Evolutionary conservation across 2,329 filamentous ascomycete genomes (phyloP), one percentile per base, ranked within the genome.

Genomic region (Hypocreales sp.): DNA sequence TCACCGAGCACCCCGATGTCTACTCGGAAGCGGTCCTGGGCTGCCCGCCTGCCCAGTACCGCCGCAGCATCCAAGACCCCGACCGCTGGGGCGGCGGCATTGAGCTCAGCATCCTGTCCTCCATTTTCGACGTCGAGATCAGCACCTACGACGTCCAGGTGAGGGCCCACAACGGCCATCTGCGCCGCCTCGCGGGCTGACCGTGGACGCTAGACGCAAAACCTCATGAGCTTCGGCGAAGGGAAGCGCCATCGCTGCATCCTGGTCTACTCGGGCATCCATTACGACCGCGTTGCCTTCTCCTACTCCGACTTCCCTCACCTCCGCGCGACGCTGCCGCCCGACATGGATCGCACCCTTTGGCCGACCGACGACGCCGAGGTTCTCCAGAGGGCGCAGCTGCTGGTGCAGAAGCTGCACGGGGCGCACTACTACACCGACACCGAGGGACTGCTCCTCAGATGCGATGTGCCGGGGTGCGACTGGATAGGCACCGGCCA

Each of bases 81-180:
- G 74, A 87, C 40, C 73, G 76, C 1, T 95, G 87, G 87, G 87
- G 87, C 28, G 87, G 87, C 5, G 82, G 75, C 5, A 93, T 94
- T 37, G 87, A 95, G 51, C 64, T 95, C 13, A 74, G 73, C 31
- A 87, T 93, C 31, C 56, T 95, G 11, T 81, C 80, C 21, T 71
- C 84, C 35, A 72, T 90, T 30, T 93, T 93, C 47, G 72, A 78
- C 33, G 67, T 92, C 16, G 82, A 93, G 46, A 83, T 92, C 28
- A 81, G 73, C 50, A 80, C 79, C 21, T 77, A 87, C 36, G 83
- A 92, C 47, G 82, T 93, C 22, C 64, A 70, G 48, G 62, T 59
- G 26, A 27, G 29, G 8, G n/a, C n/a, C n/a, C n/a, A n/a, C n/a
- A n/a, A n/a, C n/a, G n/a, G n/a, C n/a, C n/a, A n/a, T n/a, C n/a